Percentiles rank a stretch among this genome's conserved stretches.
Evolutionary conservation across 345 rosid species (phyloP).

Genomic region (Noccaea bulbosa): DNA sequence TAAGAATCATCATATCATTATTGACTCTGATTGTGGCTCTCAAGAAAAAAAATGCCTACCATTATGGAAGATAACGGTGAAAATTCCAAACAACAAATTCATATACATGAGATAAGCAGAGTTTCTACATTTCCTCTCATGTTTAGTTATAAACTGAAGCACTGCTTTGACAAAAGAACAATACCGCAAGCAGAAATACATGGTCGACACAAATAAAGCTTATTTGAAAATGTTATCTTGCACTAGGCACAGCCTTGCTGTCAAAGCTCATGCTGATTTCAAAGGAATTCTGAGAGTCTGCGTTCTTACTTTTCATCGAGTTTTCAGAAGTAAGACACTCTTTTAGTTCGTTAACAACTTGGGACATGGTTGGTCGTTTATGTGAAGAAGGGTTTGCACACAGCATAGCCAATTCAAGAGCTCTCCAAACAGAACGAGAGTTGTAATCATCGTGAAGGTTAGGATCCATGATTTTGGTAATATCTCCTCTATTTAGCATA

Average conservation of each 20-base stretch:
- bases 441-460: conserved; percentile 42
- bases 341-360: conserved; percentile 41
- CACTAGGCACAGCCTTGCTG: background rate
- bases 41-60: background rate
- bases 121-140: background rate
- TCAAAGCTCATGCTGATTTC: conserved; percentile 31
- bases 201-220: background rate
- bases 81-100: background rate
- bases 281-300: conserved; percentile 6
- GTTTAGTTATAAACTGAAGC: background rate
- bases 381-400: conserved; percentile 37
- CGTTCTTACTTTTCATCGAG: background rate
- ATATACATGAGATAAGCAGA: background rate
- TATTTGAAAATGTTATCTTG: conserved; percentile 23
- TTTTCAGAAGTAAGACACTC: conserved; percentile 39
- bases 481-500: conserved; percentile 46
- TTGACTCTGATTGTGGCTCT: background rate
- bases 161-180: background rate
- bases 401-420: conserved; percentile 51
- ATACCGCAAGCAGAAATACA: background rate
- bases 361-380: conserved; percentile 50
- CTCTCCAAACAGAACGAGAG: conserved; percentile 49
- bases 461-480: conserved; percentile 50
- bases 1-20: no score
- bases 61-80: background rate